A percentile compares a stretch with the other conserved stretches of the same genome.
phyloP scores from a whole-genome alignment of 768 basidiomycete species.

The Termitomyces sp. region DNA sequence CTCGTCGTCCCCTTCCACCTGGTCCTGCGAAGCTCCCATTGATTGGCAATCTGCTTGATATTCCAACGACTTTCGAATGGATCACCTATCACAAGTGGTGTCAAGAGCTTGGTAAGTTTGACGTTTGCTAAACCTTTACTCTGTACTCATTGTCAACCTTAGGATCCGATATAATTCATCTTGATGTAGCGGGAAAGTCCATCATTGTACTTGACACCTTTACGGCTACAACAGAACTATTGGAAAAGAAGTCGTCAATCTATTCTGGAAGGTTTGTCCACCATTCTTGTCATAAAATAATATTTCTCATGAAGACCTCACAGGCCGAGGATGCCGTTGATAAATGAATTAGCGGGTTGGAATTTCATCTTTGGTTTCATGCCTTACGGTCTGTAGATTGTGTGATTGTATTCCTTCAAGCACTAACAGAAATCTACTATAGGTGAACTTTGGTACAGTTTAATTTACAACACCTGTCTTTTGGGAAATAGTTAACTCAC shows the following conservation, averaged over 20 bases:
- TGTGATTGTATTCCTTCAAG: background rate
- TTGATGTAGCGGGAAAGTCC: background rate
- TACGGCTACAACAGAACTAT: background rate
- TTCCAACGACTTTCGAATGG: slow-evolving; percentile 14
- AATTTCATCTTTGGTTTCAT: background rate
- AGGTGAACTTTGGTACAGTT: background rate
- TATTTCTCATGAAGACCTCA: background rate
- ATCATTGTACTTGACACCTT: background rate
- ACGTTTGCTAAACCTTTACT: background rate
- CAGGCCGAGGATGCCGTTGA: background rate
- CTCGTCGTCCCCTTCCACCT: slow-evolving; percentile 13
- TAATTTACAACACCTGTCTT: background rate
- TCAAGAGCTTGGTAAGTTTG: slow-evolving; percentile 21
- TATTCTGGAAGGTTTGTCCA: background rate
- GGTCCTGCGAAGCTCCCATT: background rate
- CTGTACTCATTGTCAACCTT: background rate
- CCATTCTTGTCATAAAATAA: background rate
- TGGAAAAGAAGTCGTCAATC: background rate
- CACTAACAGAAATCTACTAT: background rate
- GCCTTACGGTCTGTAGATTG: background rate
- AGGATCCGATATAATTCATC: background rate
- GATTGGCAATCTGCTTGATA: slow-evolving; percentile 16
- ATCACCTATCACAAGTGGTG: slow-evolving; percentile 18
- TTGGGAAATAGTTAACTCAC: background rate
- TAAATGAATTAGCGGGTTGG: background rate